Base-by-base conservation (phyloP, 768 basidiomycete species). In the Rhizopogon salebrosus region DNA sequence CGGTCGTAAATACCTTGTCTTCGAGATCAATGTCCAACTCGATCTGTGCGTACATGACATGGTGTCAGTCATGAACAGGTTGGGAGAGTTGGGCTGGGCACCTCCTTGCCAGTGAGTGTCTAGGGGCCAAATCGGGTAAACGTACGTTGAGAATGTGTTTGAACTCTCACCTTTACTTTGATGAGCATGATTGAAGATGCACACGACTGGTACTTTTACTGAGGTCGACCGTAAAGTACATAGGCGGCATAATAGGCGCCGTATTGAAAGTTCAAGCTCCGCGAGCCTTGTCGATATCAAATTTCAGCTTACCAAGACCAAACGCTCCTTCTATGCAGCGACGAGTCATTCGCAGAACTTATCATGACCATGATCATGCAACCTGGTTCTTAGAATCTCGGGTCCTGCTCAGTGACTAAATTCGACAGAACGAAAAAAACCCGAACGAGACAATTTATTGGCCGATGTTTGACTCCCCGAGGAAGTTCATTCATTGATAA, bases 41-140 rank as follows among this genome's bases (percentile, higher is more conserved):
- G 70, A 97, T 94, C 94, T 85, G 59, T 10, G 31, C 26, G 6
- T 43, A 20, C 18, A 36, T 35, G 31, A 49, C 13, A 14, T 46
- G 48, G 54, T 49, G 56, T 57, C 48, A 52, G 57, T 42, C 52
- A 40, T 56, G 41, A 51, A 56, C 46, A 38, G 42, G 31, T 49
- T 46, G 24, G 35, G 18, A 20, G 20, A 11, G 20, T 24, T 36
- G n/a, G 49, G 48, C 42, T 49, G 58, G 63, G 54, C 63, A 94
- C 95, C 85, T 98, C 95, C 72, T 97, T 98, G 57, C 95, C 95
- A 43, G 95, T 98, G 38, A 98, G 80, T 45, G 93, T 95, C 94
- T 98, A 55, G 34, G 41, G 36, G 38, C 11, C 22, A 7, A 11
- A 51, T 52, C 46, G 39, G 48, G 39, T 29, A 31, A 39, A 45